Evolutionary conservation across 2,329 filamentous ascomycete species (phyloP).

Genomic region (Graphilbum fragrans): DNA sequence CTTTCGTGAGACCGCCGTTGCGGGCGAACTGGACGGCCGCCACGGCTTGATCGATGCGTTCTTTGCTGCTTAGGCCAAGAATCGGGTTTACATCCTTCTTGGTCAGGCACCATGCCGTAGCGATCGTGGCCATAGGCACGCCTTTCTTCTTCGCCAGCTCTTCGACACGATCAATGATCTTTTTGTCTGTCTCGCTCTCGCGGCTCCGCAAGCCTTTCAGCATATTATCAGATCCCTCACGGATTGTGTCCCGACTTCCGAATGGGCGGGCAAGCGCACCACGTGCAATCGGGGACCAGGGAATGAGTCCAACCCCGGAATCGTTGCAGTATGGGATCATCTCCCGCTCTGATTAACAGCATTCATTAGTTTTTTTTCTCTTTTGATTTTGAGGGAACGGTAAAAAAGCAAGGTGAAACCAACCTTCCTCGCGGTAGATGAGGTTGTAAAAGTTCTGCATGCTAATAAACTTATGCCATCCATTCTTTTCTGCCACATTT

Average conservation of each 20-base stretch:
- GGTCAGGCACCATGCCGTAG: constrained; percentile 51
- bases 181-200: constrained; percentile 14
- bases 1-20: too few species aligned
- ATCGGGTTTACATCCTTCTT: constrained; percentile 44
- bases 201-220: constrained; percentile 9
- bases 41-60: constrained; percentile 49
- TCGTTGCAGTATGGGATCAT: constrained; percentile 22
- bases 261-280: constrained; percentile 19
- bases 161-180: constrained; percentile 12
- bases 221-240: too few species aligned
- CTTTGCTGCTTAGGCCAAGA: constrained; percentile 44
- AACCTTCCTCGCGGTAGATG: constrained; percentile 46
- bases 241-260: constrained; percentile 7
- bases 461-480: constrained; percentile 40
- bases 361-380: too few species aligned
- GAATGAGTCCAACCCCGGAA: constrained; percentile 21
- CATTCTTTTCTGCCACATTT: constrained; percentile 33
- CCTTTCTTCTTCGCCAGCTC: constrained; percentile 8
- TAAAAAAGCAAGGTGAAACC: too few species aligned
- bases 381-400: too few species aligned
- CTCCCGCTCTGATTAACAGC: too few species aligned
- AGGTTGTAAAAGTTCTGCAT: constrained; percentile 44
- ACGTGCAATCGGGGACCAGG: constrained; percentile 22
- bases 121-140: constrained; percentile 31
- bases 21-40: too few species aligned